Evolutionary conservation across 2,329 filamentous ascomycete species (phyloP).

Genomic region (Verticillium isaacii): DNA sequence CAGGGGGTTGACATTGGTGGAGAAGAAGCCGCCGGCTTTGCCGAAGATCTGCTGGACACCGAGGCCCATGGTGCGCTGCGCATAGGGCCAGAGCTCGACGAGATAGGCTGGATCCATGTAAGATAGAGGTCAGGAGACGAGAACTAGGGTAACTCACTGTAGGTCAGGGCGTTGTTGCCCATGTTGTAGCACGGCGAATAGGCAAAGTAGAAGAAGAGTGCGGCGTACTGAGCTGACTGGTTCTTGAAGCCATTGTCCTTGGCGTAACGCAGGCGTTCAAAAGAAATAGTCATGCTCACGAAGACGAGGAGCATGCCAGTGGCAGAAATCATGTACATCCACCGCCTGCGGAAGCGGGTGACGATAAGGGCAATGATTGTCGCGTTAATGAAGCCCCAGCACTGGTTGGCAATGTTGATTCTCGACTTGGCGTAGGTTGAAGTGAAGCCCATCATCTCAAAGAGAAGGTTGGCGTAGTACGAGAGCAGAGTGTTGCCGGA

Average conservation of each 20-base stretch:
- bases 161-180: conserved; percentile 62
- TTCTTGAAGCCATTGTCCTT: conserved; percentile 19
- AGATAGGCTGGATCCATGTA: conserved; percentile 37
- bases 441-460: conserved; percentile 39
- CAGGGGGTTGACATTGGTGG: conserved; percentile 39
- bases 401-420: conserved; percentile 39
- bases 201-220: conserved; percentile 55
- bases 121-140: neutral
- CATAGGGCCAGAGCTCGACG: conserved; percentile 57
- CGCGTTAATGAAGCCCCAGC: conserved; percentile 39
- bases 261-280: conserved; percentile 28
- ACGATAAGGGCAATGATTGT: conserved; percentile 35
- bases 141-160: conserved; percentile 37
- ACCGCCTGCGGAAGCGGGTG: conserved; percentile 40
- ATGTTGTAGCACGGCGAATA: conserved; percentile 59
- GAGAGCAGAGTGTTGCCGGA: conserved; percentile 44
- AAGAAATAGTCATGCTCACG: conserved; percentile 48
- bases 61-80: conserved; percentile 51
- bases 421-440: conserved; percentile 35
- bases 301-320: conserved; percentile 45
- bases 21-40: conserved; percentile 33
- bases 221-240: conserved; percentile 26
- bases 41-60: conserved; percentile 53
- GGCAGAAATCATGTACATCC: conserved; percentile 49
- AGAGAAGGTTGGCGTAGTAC: conserved; percentile 41